These are phyloP conservation scores for Skeletonema marinoi DNA, from an alignment of 108 stramenopile species.

Conservation along the genomic window DNA sequence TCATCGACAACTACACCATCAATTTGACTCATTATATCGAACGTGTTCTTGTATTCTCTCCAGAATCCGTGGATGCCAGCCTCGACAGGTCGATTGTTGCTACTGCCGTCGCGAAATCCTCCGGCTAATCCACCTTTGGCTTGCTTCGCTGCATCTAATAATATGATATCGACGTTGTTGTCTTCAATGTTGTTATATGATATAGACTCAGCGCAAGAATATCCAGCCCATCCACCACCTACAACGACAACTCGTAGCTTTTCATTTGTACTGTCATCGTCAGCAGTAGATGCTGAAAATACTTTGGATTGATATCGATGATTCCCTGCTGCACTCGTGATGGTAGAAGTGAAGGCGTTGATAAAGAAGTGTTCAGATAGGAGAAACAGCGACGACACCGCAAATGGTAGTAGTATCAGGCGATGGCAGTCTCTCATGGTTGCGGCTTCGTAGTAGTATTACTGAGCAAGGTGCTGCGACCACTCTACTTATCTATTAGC, in stretches of 20 bases:
- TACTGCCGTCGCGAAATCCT: constrained; percentile 50
- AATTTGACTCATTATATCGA: constrained; percentile 66
- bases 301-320: background rate
- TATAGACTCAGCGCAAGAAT: constrained; percentile 47
- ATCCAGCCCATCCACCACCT: constrained; percentile 89
- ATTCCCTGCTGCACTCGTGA: background rate
- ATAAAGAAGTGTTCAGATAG: background rate
- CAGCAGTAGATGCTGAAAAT: background rate
- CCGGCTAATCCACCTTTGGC: constrained; percentile 73
- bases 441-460: too few species aligned
- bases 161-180: constrained; percentile 50
- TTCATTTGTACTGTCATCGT: background rate
- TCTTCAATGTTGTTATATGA: constrained; percentile 21
- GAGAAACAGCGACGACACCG: background rate
- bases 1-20: constrained; percentile 66
- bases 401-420: background rate
- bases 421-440: background rate
- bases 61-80: constrained; percentile 90
- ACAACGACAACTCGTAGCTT: constrained; percentile 56
- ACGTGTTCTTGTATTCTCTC: constrained; percentile 86
- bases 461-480: too few species aligned
- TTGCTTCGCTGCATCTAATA: constrained; percentile 73
- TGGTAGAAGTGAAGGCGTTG: background rate
- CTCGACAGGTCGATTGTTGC: constrained; percentile 66
- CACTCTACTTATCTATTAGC: too few species aligned